A percentile compares a stretch with the other conserved stretches of the same genome.
Evolutionary conservation across 345 rosid species (phyloP).

Genomic region (Erucastrum elatum): DNA sequence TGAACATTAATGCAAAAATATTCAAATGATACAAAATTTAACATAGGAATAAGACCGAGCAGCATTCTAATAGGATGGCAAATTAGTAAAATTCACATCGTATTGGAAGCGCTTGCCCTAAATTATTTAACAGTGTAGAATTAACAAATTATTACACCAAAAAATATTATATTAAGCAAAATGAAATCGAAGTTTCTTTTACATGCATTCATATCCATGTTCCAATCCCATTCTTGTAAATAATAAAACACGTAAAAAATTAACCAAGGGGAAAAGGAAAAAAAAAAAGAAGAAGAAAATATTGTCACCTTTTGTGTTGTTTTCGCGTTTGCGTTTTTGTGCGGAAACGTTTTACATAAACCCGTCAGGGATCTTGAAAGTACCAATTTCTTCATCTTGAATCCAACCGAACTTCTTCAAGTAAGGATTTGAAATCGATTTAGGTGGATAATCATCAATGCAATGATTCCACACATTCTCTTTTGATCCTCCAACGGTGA

Average conservation of each 20-base stretch:
- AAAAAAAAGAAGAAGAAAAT: slow-evolving; percentile 6
- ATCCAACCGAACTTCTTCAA: slow-evolving; percentile 94
- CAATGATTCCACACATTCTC: slow-evolving; percentile 68
- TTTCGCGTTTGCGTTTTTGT: slow-evolving; percentile 25
- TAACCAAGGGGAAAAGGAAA: background rate
- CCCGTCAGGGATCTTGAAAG: slow-evolving; percentile 54
- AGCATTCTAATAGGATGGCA: slow-evolving; percentile 20
- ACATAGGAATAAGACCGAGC: slow-evolving; percentile 7
- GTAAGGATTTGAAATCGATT: slow-evolving; percentile 66
- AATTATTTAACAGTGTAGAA: slow-evolving; percentile 18
- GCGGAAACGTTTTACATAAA: slow-evolving; percentile 41
- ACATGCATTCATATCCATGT: slow-evolving; percentile 20
- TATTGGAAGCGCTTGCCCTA: slow-evolving; percentile 26
- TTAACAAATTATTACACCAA: slow-evolving; percentile 24
- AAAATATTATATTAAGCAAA: background rate
- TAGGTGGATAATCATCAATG: slow-evolving; percentile 73
- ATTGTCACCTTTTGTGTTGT: slow-evolving; percentile 32
- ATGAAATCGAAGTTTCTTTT: slow-evolving; percentile 21
- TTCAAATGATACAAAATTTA: background rate
- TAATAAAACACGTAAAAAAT: background rate
- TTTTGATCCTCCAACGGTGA: slow-evolving; percentile 43
- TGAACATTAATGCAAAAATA: slow-evolving; percentile 22
- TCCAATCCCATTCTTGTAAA: background rate
- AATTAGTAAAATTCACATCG: slow-evolving; percentile 21
- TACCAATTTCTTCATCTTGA: slow-evolving; percentile 65